Evolutionary conservation across 2,329 filamentous ascomycete genomes (phyloP), one percentile per base, ranked within the genome.

Genomic region (Colletotrichum viniferum): DNA sequence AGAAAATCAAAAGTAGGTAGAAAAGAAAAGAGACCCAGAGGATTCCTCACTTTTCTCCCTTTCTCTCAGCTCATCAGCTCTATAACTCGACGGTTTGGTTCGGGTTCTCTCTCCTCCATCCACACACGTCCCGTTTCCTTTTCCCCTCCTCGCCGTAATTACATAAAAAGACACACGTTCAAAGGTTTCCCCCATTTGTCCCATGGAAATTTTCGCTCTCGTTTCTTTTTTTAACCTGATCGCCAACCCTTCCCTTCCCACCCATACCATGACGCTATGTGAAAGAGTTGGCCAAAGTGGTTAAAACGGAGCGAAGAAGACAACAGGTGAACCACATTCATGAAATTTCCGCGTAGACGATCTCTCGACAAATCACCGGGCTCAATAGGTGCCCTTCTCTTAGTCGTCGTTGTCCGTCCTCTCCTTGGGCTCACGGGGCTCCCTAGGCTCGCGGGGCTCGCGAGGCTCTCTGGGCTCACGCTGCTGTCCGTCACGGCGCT

Each of bases 391-490:
- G n/a, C 21, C 18, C 32, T 10, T 68, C 73, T 58, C 83, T 84
- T 86, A 91, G 79, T 92, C 90, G 78, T 91, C 89, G 80, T 91
- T 88, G 77, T 92, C 88, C 77, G 87, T 89, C 79, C 88, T 84
- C 83, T 89, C 86, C 83, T 84, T 83, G 64, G 82, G 82, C 73
- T 84, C 82, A 60, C 79, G 80, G 52, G 74, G 74, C 67, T 77
- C 76, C 13, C 67, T 34, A 26, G 74, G 74, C 67, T 77, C 76
- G 16, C 67, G 38, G n/a, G 72, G 72, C 61, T 74, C 55, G 7
- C 67, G n/a, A 10, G 72, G 72, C 32, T 75, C 73, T n/a, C 73
- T 73, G 78, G 82, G 83, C 81, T 85, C 73, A 43, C 77, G 63
- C 34, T 79, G 80, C 58, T 80, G 80, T 71, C 77, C 77, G 60